Base-by-base conservation (phyloP, 1,139 yeast species). In the Meyerozyma sp. region DNA sequence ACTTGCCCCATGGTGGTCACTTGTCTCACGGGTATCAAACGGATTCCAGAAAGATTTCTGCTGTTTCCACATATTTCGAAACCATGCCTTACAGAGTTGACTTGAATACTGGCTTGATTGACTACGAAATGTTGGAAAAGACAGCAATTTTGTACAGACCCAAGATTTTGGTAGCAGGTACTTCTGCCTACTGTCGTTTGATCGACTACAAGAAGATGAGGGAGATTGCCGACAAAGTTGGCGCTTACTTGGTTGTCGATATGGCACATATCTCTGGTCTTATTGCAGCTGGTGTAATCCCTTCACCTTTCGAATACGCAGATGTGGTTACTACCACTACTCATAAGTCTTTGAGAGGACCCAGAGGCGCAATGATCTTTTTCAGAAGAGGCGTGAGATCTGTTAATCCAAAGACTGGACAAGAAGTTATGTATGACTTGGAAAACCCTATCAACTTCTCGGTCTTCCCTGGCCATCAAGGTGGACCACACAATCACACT, bases 281-380 rank as follows among this genome's bases (percentile, higher is more conserved):
- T 54, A 89, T 91, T 49, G 85, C 96, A 50, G 96, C 97, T 46
- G 90, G 88, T 53, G 96, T 90, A 47, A 85, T 91, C 41, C 89
- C 84, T 44, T 84, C 95, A 41, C 98, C 98, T 49, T 91, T 91
- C 76, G 93, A 89, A 63, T 84, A 82, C 68, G 88, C 97, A 43
- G 98, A 91, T 63, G 86, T 91, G 53, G 98, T 91, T 63, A 91
- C 98, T 54, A 91, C 98, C 54, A 91, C 98, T 48, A 90, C 98
- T 42, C 98, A 91, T 75, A 91, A 91, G 74, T 89, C 96, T 27
- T 80, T 91, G 61, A 85, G 98, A 75, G 98, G 98, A 39, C 98
- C 98, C 67, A 86, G 98, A 77, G 98, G 98, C 63, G 96, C 98
- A 43, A 90, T 91, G 96, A 91, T 91, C 63, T 91, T 91, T 75